Evolutionary conservation across 768 basidiomycete species (phyloP).

Genomic region (Imleria badia): DNA sequence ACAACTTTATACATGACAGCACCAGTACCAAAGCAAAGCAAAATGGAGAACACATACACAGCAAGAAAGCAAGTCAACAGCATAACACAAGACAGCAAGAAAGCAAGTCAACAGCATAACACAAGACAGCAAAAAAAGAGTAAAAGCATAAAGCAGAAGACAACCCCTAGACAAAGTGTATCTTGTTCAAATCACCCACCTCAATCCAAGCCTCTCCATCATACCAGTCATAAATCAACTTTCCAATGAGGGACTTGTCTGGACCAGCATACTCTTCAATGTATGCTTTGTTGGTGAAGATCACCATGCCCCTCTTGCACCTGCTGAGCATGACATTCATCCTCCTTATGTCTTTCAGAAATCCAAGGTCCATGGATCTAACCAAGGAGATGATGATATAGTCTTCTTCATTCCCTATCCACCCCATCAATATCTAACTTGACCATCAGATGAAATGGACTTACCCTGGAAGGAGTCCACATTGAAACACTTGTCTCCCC

Average conservation of each 20-base stretch:
- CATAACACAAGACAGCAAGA: conserved; percentile 9
- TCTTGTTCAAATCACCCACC: conserved; percentile 28
- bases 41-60: conserved; percentile 3
- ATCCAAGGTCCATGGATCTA: conserved; percentile 62
- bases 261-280: conserved; percentile 55
- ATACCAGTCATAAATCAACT: conserved; percentile 32
- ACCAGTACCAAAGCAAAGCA: neutral
- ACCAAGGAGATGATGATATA: conserved; percentile 73
- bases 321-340: conserved; percentile 90
- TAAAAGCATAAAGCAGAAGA: neutral
- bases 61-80: conserved; percentile 20
- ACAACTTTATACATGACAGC: conserved; percentile 10
- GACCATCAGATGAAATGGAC: conserved; percentile 7
- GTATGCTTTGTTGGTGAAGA: conserved; percentile 63
- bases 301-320: conserved; percentile 76
- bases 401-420: conserved; percentile 79
- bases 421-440: neutral
- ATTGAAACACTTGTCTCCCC: conserved; percentile 73
- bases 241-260: conserved; percentile 42
- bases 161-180: conserved; percentile 16
- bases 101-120: neutral
- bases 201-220: conserved; percentile 38
- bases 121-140: neutral
- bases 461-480: conserved; percentile 81
- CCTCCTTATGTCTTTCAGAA: conserved; percentile 60